Evolutionary conservation across 768 basidiomycete genomes (phyloP), one percentile per base, ranked within the genome.

Genomic region (Boletales sp.): DNA sequence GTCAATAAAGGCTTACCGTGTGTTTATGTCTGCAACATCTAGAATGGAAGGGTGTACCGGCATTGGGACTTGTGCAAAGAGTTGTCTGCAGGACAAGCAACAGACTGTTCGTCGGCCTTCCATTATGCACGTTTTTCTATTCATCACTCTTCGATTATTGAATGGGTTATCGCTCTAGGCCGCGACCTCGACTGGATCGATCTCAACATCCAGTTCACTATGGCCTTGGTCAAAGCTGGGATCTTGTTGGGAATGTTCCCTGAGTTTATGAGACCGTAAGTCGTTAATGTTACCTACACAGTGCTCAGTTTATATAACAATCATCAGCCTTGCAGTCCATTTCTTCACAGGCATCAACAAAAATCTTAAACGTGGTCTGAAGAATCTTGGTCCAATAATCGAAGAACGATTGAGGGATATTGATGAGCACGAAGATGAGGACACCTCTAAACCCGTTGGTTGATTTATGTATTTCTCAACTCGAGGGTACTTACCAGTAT

Each of bases 21-120:
- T 13, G 12, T 7, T 44, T 7, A 63, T 12, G 7, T 15, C 10
- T 13, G 14, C 21, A 4, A 38, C 15, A 36, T 12, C 17, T 41
- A 77, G 75, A 74, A 21, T 80, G 78, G 78, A 60, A 58, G 15
- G 51, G 54, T 3, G 48, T 76, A 11, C 51, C 59, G 0, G 64
- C 55, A 2, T 31, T 66, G 7, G 53, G 63, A 5, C 53, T 54
- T 0, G 51, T 69, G 3, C 64, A 59, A 50, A 54, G 62, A 31
- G 62, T 81, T 14, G 60, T 80, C 11, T 66, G 70, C 34, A 68
- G 75, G 31, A 62, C 69, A 2, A 73, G 65, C 48, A 78, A 75
- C 55, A 70, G 80, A 7, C 48, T 74, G 4, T 76, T 81, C 51
- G 72, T 81, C 8, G 79, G 78, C 0, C 60, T 71, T 17, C 76